These are phyloP conservation scores for Boletus patriciae DNA, from an alignment of 768 basidiomycete genomes.

Conservation along the genomic window DNA sequence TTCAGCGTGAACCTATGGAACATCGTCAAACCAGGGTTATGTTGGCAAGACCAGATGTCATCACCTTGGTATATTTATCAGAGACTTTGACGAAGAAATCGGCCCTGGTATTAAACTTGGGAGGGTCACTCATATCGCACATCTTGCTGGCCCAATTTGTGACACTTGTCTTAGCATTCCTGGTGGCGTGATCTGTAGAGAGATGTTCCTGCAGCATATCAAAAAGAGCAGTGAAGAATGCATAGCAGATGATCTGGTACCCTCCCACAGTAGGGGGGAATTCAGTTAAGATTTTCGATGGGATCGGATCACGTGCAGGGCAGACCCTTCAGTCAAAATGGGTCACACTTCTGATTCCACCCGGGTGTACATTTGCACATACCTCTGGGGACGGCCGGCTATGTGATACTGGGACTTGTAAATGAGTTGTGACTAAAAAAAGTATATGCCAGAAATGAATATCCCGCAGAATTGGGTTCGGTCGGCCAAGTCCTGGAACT, in stretches of 20 bases:
- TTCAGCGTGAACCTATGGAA: background rate
- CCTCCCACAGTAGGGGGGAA: background rate
- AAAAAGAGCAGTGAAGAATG: slow-evolving; percentile 18
- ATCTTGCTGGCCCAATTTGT: background rate
- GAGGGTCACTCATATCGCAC: slow-evolving; percentile 5
- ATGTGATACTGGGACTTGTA: no score
- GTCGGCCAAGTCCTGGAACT: no score
- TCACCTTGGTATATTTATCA: background rate
- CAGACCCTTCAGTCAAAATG: no score
- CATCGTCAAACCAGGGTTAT: background rate
- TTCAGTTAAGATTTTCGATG: slow-evolving; percentile 13
- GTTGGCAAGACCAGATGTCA: no score
- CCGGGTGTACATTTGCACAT: no score
- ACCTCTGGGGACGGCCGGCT: no score
- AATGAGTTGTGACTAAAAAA: no score
- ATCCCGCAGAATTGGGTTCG: no score
- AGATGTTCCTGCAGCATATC: background rate
- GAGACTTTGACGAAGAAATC: background rate
- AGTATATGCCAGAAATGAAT: no score
- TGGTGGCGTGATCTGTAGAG: background rate
- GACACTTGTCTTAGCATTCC: background rate
- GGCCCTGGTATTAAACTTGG: background rate
- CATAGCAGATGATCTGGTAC: slow-evolving; percentile 7
- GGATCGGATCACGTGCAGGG: slow-evolving; percentile 14
- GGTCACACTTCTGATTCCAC: no score